These are phyloP conservation scores for Dimargaris cristalligena DNA, from an alignment of 192 early-diverging fungal species.

Conservation along the genomic window DNA sequence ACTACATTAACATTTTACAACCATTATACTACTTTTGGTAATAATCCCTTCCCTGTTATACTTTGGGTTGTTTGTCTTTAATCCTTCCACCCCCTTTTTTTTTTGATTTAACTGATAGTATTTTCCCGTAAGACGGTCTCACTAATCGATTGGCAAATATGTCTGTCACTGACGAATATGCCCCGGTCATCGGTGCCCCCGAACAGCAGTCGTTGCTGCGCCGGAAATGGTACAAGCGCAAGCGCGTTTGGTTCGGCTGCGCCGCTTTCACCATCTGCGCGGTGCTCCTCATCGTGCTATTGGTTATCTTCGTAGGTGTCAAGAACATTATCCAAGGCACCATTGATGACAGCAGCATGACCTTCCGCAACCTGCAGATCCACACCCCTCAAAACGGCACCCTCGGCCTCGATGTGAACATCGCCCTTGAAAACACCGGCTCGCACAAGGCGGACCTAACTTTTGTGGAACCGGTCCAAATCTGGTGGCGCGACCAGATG, in stretches of 20 bases:
- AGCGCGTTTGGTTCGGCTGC: background rate
- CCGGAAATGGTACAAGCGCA: conserved; percentile 7
- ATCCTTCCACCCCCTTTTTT: too few relatives aligned
- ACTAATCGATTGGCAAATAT: too few relatives aligned
- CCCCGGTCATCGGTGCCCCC: too few relatives aligned
- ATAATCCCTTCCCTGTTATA: too few relatives aligned
- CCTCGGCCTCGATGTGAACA: background rate
- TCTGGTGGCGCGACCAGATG: background rate
- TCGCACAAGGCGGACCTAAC: background rate
- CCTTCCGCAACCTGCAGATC: conserved; percentile 1
- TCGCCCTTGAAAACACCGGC: background rate
- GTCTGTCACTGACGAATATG: too few relatives aligned
- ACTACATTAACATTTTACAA: too few relatives aligned
- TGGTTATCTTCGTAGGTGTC: conserved; percentile 5
- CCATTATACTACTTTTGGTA: too few relatives aligned
- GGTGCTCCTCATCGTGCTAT: background rate
- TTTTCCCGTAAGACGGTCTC: too few relatives aligned
- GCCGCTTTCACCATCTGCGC: background rate
- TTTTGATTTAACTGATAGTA: too few relatives aligned
- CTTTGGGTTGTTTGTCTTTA: too few relatives aligned
- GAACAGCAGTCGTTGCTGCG: too few relatives aligned
- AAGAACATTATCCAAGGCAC: conserved; percentile 4
- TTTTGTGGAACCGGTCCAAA: background rate
- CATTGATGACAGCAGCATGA: conserved; percentile 4
- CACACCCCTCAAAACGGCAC: background rate